Conservation (phyloP, 768 basidiomycete species). For the Lactifluus echinatus region DNA sequence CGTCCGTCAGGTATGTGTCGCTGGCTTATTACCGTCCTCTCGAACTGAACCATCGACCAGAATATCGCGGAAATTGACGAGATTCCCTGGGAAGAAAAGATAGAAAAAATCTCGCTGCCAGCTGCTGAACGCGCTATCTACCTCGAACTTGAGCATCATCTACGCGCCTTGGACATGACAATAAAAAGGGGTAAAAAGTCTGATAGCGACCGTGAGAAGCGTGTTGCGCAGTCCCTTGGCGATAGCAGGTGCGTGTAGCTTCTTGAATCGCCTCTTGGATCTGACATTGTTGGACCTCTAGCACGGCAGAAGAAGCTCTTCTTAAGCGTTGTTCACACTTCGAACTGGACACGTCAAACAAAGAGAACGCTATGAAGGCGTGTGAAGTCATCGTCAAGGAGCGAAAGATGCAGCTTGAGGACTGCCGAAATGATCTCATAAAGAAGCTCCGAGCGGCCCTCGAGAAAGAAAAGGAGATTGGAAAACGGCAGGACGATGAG, state of each 20-base stretch:
- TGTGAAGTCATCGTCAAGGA: conserved; percentile 88
- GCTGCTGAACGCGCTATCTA: conserved; percentile 94
- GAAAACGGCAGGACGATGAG: conserved; percentile 29
- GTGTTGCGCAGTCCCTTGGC: conserved; percentile 80
- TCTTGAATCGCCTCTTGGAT: background rate
- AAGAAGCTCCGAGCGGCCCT: conserved; percentile 57
- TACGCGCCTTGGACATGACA: conserved; percentile 84
- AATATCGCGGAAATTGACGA: conserved; percentile 97
- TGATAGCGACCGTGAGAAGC: conserved; percentile 76
- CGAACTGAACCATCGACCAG: conserved; percentile 30
- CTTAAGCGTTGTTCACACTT: conserved; percentile 95
- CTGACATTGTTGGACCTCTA: conserved; percentile 25
- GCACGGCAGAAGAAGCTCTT: conserved; percentile 85
- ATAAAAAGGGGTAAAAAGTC: conserved; percentile 57
- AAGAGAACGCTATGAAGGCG: conserved; percentile 77
- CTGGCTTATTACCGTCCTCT: background rate
- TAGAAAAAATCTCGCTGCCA: conserved; percentile 64
- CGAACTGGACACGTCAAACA: conserved; percentile 61
- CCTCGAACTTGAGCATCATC: conserved; percentile 86
- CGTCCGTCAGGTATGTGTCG: conserved; percentile 64
- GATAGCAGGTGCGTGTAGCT: conserved; percentile 48
- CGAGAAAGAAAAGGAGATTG: conserved; percentile 59
- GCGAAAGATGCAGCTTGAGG: conserved; percentile 68
- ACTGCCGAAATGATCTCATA: conserved; percentile 68
- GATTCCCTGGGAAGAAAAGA: conserved; percentile 66